These are phyloP conservation scores for Corchorus olitorius DNA, from an alignment of 345 rosid species.

Conservation along the genomic window DNA sequence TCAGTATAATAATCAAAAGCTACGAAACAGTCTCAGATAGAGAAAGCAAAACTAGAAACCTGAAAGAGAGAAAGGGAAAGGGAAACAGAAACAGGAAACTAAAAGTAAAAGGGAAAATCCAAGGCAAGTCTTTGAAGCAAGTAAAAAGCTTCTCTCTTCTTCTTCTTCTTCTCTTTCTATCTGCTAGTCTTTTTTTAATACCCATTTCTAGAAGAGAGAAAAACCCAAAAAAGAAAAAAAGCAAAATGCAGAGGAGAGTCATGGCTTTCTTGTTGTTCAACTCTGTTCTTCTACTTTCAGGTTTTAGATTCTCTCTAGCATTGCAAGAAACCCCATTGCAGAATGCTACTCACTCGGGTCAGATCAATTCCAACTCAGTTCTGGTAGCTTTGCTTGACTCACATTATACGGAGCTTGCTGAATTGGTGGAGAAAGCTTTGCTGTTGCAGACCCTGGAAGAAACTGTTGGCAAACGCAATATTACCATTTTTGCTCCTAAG, in stretches of 20 bases:
- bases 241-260: neutral
- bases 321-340: conserved; percentile 14
- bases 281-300: conserved; percentile 9
- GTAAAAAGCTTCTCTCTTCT: neutral
- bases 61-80: neutral
- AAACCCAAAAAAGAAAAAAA: neutral
- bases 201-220: neutral
- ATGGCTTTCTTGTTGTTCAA: conserved; percentile 6
- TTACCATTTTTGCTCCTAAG: conserved; percentile 75
- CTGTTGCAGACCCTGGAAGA: conserved; percentile 66
- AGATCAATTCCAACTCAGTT: conserved; percentile 76
- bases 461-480: conserved; percentile 55
- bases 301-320: conserved; percentile 19
- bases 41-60: conserved; percentile 3
- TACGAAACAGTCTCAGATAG: neutral
- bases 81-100: neutral
- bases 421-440: conserved; percentile 72
- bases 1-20: neutral
- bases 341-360: conserved; percentile 24
- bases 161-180: neutral
- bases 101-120: neutral
- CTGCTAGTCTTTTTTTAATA: neutral
- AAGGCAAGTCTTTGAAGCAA: conserved; percentile 25
- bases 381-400: conserved; percentile 84
- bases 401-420: conserved; percentile 74